phyloP scores from a whole-genome alignment of 1,139 yeast genomes.

The Diutina neorugosa region DNA sequence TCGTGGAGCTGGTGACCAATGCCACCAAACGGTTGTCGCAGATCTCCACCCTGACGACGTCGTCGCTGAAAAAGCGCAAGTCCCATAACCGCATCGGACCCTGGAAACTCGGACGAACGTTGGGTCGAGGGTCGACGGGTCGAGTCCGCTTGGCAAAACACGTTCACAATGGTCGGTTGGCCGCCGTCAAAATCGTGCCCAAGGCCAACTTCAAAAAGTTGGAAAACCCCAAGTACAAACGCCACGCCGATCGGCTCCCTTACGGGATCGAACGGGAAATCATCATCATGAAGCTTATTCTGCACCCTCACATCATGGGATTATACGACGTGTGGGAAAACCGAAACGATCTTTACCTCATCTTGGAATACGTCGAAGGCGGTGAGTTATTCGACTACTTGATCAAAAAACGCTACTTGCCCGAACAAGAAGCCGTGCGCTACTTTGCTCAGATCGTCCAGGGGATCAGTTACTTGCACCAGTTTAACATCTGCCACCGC shows the following conservation, averaged over 20 bases:
- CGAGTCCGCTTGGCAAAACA: slow-evolving; percentile 88
- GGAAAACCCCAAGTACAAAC: slow-evolving; percentile 37
- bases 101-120: slow-evolving; percentile 89
- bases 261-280: slow-evolving; percentile 96
- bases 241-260: slow-evolving; percentile 49
- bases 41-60: slow-evolving; percentile 44
- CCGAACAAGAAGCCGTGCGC: slow-evolving; percentile 79
- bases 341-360: slow-evolving; percentile 80
- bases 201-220: slow-evolving; percentile 54
- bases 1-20: slow-evolving; percentile 43
- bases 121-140: slow-evolving; percentile 94
- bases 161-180: slow-evolving; percentile 70
- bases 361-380: slow-evolving; percentile 92
- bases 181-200: slow-evolving; percentile 95
- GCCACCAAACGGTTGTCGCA: slow-evolving; percentile 56
- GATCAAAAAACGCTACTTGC: slow-evolving; percentile 77
- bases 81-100: slow-evolving; percentile 81
- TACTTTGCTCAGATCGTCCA: slow-evolving; percentile 86
- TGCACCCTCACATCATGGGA: slow-evolving; percentile 92
- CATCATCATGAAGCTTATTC: slow-evolving; percentile 79
- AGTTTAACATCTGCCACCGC: slow-evolving; percentile 87
- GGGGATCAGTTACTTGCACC: slow-evolving; percentile 90
- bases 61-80: slow-evolving; percentile 37
- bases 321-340: slow-evolving; percentile 98
- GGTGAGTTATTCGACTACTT: slow-evolving; percentile 92